phyloP scores from a whole-genome alignment of 768 basidiomycete species.

The Mycena alexandri region DNA sequence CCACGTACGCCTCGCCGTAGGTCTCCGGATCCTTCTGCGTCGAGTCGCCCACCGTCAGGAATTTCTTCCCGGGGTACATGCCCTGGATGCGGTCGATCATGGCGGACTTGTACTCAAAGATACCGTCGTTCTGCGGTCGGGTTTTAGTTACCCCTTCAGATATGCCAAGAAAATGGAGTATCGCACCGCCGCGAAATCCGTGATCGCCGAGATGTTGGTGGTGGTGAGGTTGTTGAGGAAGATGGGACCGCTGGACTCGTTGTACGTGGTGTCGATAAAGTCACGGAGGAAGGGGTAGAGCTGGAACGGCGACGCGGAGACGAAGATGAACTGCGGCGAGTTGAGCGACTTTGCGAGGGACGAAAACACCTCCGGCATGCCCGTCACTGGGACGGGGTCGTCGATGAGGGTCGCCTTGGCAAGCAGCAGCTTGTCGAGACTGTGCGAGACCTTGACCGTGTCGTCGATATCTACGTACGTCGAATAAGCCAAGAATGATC shows the following conservation, averaged over 20 bases:
- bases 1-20: slow-evolving; percentile 56
- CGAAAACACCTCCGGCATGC: slow-evolving; percentile 61
- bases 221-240: slow-evolving; percentile 55
- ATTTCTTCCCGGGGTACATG: slow-evolving; percentile 59
- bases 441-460: slow-evolving; percentile 58
- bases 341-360: slow-evolving; percentile 52
- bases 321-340: slow-evolving; percentile 56
- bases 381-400: slow-evolving; percentile 54
- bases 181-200: slow-evolving; percentile 42
- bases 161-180: neutral
- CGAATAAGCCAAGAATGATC: neutral
- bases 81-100: slow-evolving; percentile 55
- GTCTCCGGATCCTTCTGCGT: slow-evolving; percentile 61
- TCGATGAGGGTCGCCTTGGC: slow-evolving; percentile 56
- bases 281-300: slow-evolving; percentile 58
- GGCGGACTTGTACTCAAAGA: slow-evolving; percentile 51
- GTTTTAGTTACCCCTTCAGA: neutral
- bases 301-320: slow-evolving; percentile 60
- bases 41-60: slow-evolving; percentile 58
- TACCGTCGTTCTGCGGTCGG: slow-evolving; percentile 36
- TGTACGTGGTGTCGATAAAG: slow-evolving; percentile 53
- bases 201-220: slow-evolving; percentile 44
- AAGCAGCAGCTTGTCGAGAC: slow-evolving; percentile 50
- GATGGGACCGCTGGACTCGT: slow-evolving; percentile 54
- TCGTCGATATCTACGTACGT: slow-evolving; percentile 55